These are phyloP conservation scores for Penicillium roqueforti DNA, from an alignment of 495 filamentous ascomycete species.

Conservation along the genomic window DNA sequence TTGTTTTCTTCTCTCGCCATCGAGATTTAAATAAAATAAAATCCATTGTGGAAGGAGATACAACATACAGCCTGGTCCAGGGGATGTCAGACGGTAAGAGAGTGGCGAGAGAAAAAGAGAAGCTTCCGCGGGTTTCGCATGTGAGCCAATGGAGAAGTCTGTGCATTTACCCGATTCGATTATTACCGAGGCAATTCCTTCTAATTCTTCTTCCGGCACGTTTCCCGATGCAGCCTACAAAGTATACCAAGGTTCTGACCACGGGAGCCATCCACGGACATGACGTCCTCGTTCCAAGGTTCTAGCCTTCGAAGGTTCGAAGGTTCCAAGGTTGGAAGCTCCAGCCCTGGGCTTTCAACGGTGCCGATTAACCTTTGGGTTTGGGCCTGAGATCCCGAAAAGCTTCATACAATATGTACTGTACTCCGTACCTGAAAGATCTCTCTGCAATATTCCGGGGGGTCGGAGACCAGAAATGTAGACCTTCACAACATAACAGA, in stretches of 20 bases:
- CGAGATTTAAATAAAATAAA: background rate
- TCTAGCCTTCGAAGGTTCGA: background rate
- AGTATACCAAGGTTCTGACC: background rate
- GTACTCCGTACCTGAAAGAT: background rate
- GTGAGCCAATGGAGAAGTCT: background rate
- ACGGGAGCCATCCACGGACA: background rate
- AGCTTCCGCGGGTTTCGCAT: background rate
- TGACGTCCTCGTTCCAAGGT: background rate
- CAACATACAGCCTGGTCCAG: conserved; percentile 6
- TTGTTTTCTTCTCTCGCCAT: too few species aligned
- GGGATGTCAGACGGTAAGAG: conserved; percentile 7
- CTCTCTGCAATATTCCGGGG: background rate
- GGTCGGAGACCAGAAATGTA: background rate
- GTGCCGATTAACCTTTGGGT: background rate
- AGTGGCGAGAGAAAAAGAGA: background rate
- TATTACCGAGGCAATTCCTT: background rate
- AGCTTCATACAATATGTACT: too few species aligned
- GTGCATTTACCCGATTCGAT: conserved; percentile 30
- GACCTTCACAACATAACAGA: background rate
- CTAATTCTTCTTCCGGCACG: background rate
- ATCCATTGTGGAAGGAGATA: conserved; percentile 20
- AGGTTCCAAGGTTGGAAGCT: background rate
- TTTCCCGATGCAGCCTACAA: background rate
- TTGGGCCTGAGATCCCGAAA: background rate
- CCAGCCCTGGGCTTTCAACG: too few species aligned